Percentiles rank a stretch among this genome's conserved stretches.
Conservation (phyloP, 352 stramenopile genomes). For the Phytophthora sansomeana region DNA sequence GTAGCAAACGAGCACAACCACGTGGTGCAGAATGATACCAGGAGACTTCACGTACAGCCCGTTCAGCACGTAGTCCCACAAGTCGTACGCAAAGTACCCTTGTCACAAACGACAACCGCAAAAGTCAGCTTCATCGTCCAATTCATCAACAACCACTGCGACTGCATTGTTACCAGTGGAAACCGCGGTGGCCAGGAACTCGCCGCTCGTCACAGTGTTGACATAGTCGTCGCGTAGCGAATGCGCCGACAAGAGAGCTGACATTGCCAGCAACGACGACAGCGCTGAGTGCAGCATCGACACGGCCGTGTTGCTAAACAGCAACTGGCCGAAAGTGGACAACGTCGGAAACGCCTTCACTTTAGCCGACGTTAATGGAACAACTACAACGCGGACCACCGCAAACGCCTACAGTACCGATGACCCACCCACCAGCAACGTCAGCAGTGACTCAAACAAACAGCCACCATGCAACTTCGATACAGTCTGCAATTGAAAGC, state of each 20-base stretch:
- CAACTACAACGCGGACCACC: constrained; percentile 45
- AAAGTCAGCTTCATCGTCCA: constrained; percentile 1
- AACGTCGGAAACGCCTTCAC: constrained; percentile 62
- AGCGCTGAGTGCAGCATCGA: constrained; percentile 75
- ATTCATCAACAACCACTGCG: not conserved
- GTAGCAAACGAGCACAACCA: constrained; percentile 85
- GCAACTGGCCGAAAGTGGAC: constrained; percentile 50
- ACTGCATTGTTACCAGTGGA: constrained; percentile 54
- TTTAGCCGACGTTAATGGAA: constrained; percentile 44
- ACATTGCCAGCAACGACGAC: constrained; percentile 64
- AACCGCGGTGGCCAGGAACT: constrained; percentile 66
- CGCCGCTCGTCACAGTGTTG: constrained; percentile 42
- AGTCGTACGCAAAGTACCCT: constrained; percentile 87
- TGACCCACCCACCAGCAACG: not conserved
- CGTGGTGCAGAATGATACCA: constrained; percentile 76
- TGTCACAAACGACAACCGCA: constrained; percentile 19
- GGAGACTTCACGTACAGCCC: constrained; percentile 76
- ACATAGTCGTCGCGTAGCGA: constrained; percentile 58
- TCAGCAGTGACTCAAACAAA: too few relatives aligned
- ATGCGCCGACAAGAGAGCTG: constrained; percentile 56
- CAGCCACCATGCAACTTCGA: too few relatives aligned
- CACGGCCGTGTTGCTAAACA: constrained; percentile 81
- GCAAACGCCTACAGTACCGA: constrained; percentile 71
- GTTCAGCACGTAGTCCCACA: constrained; percentile 82
- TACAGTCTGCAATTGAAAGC: not conserved